phyloP scores from a whole-genome alignment of 2,329 filamentous ascomycete species.

The Reticulascus tulasneorum region DNA sequence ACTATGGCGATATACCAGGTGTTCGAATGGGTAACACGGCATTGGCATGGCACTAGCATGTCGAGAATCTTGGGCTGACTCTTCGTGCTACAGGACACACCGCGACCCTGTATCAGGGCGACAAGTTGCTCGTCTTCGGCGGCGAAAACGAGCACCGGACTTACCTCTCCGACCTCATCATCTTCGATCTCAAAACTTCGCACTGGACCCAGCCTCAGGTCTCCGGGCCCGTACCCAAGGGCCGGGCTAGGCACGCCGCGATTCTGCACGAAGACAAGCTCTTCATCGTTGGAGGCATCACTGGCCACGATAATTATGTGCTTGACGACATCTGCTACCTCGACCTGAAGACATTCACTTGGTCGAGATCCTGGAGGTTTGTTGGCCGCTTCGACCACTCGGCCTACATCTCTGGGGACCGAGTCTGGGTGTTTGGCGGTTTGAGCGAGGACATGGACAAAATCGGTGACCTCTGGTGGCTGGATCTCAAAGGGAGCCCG shows the following conservation, averaged over 20 bases:
- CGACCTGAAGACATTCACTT: conserved; percentile 94
- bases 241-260: conserved; percentile 87
- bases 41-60: background rate
- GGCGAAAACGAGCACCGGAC: conserved; percentile 97
- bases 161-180: conserved; percentile 91
- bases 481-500: conserved; percentile 87
- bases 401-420: conserved; percentile 85
- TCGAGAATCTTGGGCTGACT: background rate
- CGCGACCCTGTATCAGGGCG: conserved; percentile 86
- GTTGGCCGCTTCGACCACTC: conserved; percentile 93
- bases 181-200: conserved; percentile 91
- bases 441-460: conserved; percentile 96
- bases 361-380: conserved; percentile 95
- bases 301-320: conserved; percentile 85
- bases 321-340: conserved; percentile 96
- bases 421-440: conserved; percentile 95
- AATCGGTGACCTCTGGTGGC: conserved; percentile 93
- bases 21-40: conserved; percentile 82
- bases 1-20: conserved; percentile 96
- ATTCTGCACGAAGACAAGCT: conserved; percentile 95
- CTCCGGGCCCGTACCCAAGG: conserved; percentile 78
- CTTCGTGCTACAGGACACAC: conserved; percentile 67
- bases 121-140: conserved; percentile 95
- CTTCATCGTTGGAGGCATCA: conserved; percentile 94
- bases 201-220: conserved; percentile 94